Evolutionary conservation across 345 rosid genomes (phyloP), one percentile per base, ranked within the genome.

Genomic region (Conringia planisiliqua): DNA sequence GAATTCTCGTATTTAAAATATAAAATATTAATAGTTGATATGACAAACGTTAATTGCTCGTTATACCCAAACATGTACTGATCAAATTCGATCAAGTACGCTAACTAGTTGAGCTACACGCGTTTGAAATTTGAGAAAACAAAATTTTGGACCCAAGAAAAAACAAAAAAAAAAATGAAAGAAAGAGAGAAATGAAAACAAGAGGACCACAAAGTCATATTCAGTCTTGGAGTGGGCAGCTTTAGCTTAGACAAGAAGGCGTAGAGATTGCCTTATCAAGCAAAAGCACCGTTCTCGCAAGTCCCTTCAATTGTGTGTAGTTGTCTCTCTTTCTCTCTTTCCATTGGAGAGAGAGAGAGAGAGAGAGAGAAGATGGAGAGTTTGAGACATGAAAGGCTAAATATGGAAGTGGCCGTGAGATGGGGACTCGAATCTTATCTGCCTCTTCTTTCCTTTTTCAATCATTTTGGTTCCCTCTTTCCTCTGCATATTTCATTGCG

Each of bases 401-500:
- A 66, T 72, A 65, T 82, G 68, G 87, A 77, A 78, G 60, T 68
- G 56, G 59, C 74, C 72, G 68, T 77, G 76, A 71, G 66, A 80
- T 78, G 76, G 74, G 81, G 74, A 67, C 77, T 73, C 69, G 64
- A 71, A 77, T 74, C 78, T 75, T 63, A 50, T 66, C 82, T 69
- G 64, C 72, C 68, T 73, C 72, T 68, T 71, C 58, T 84, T 82
- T 33, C 88, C 82, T 71, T 56, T 77, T 85, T 52, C 54, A 79
- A 40, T 73, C 81, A 82, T 74, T 83, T 81, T 68, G 76, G 85
- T 78, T 81, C 81, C 84, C 82, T 77, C 80, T 79, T 69, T 67
- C 27, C 22, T 72, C 67, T 48, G 63, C 80, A 79, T 54, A 2
- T 36, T 26, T 35, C 70, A 68, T 40, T 33, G 17, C 48, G 51